Evolutionary conservation across 768 basidiomycete genomes (phyloP), one percentile per base, ranked within the genome.

Genomic region (Bullera alba): DNA sequence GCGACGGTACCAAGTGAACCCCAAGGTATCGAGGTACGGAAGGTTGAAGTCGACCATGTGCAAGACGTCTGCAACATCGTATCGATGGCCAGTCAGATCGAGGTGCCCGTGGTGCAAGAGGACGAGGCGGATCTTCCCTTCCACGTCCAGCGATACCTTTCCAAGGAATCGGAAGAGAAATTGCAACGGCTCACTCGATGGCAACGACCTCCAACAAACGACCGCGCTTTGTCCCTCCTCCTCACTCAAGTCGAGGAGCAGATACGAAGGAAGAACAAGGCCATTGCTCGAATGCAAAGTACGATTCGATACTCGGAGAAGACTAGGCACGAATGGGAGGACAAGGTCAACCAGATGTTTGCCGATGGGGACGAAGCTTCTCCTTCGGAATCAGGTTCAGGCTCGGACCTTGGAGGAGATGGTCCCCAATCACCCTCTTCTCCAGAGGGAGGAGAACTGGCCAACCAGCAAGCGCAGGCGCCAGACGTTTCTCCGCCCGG

Each of bases 271-370:
- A 99, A 99, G 78, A 81, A 91, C 56, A 91, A 92, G 71, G 90
- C 85, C 58, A 87, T 96, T 42, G 86, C 89, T 56, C 83, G 95
- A 32, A 83, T 99, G 83, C 88, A 93, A 73, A 95, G 93, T 67
- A 96, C 91, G 17, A 91, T 99, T 60, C 79, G 87, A 47, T 97
- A 97, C 72, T 84, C 90, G 34, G 95, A 97, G 76, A 93, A 92
- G 75, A 87, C 95, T 26, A 83, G 93, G 76, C 85, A 85, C 62
- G 95, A 97, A 74, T 97, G 93, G 92, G 86, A 96, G 73, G 85
- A 87, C 64, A 83, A 81, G 60, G 84, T 95, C 14, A 84, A 82
- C 53, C 79, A 81, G 60, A 79, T 78, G 35, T 73, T 92, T 28
- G 74, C 77, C 23, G 79, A 82, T 16, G 81, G 80, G 6, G 81